phyloP scores from a whole-genome alignment of 768 basidiomycete genomes.

The Pleurotus eryngii region DNA sequence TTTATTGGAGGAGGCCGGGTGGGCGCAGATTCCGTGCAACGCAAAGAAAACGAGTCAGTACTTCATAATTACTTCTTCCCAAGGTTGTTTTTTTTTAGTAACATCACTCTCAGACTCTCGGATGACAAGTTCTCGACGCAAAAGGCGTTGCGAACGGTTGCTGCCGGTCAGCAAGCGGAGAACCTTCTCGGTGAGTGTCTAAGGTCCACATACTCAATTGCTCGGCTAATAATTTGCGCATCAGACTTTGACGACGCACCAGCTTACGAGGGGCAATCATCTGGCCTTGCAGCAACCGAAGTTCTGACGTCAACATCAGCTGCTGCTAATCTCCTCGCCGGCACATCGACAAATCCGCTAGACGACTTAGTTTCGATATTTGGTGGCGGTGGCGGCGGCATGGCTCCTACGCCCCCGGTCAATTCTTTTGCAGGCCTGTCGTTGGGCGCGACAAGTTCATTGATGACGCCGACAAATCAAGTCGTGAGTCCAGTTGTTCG shows the following conservation, averaged over 20 bases:
- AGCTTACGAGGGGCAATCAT: conserved; percentile 57
- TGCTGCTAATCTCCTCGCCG: conserved; percentile 69
- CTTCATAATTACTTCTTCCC: neutral
- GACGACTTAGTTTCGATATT: conserved; percentile 95
- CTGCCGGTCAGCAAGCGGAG: conserved; percentile 88
- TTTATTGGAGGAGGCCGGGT: conserved; percentile 92
- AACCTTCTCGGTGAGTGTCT: conserved; percentile 64
- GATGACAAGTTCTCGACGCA: conserved; percentile 74
- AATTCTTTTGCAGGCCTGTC: conserved; percentile 14
- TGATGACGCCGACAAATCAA: neutral
- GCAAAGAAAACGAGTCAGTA: conserved; percentile 59
- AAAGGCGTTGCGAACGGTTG: conserved; percentile 90
- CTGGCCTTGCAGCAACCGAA: conserved; percentile 76
- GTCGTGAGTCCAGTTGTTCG: neutral
- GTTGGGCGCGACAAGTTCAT: conserved; percentile 15
- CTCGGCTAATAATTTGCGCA: neutral
- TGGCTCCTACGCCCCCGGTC: conserved; percentile 15
- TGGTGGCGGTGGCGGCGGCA: conserved; percentile 42
- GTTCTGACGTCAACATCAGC: conserved; percentile 70
- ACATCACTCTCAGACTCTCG: conserved; percentile 33
- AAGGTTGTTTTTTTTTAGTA: neutral
- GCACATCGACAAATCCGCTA: conserved; percentile 83
- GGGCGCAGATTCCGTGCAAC: conserved; percentile 74
- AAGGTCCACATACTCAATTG: conserved; percentile 1
- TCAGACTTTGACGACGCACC: conserved; percentile 82